phyloP scores from a whole-genome alignment of 1,284 basidiomycete species.

The Cryptococcus amylolentus region DNA sequence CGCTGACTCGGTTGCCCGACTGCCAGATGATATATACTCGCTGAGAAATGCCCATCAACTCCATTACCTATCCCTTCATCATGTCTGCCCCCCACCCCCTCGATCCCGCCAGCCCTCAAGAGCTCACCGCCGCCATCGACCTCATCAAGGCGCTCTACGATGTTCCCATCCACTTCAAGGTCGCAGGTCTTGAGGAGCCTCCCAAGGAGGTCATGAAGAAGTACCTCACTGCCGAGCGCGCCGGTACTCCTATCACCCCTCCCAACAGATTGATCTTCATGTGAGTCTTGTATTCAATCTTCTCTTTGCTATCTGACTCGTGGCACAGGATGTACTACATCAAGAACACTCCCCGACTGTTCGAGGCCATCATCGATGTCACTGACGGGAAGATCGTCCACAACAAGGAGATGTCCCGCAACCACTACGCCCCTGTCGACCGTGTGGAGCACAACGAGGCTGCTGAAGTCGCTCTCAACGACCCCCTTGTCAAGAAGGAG shows the following conservation, averaged over 20 bases:
- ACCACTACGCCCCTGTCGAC: constrained; percentile 14
- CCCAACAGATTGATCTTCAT: constrained; percentile 8
- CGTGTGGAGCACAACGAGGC: constrained; percentile 13
- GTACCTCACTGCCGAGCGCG: constrained; percentile 1
- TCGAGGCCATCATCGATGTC: constrained; percentile 14
- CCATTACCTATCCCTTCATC: background rate
- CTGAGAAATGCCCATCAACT: too few relatives aligned
- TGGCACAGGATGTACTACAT: constrained; percentile 8
- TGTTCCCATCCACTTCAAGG: constrained; percentile 12
- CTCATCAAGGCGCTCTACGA: constrained; percentile 4
- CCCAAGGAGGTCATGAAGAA: constrained; percentile 4
- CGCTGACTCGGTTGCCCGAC: too few relatives aligned
- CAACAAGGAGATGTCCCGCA: constrained; percentile 2
- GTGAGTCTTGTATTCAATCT: background rate
- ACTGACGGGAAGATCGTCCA: constrained; percentile 1
- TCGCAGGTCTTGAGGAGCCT: constrained; percentile 7
- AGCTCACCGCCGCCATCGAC: constrained; percentile 5
- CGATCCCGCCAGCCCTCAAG: constrained; percentile 6
- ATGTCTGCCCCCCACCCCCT: constrained; percentile 9
- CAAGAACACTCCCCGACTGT: constrained; percentile 5
- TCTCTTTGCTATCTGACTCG: background rate
- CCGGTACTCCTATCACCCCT: background rate
- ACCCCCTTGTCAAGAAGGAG: constrained; percentile 2
- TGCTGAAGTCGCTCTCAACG: constrained; percentile 7
- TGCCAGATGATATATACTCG: too few relatives aligned